Base-by-base conservation (phyloP, 78 protist species). In the Dictyostelium firmibasis region DNA sequence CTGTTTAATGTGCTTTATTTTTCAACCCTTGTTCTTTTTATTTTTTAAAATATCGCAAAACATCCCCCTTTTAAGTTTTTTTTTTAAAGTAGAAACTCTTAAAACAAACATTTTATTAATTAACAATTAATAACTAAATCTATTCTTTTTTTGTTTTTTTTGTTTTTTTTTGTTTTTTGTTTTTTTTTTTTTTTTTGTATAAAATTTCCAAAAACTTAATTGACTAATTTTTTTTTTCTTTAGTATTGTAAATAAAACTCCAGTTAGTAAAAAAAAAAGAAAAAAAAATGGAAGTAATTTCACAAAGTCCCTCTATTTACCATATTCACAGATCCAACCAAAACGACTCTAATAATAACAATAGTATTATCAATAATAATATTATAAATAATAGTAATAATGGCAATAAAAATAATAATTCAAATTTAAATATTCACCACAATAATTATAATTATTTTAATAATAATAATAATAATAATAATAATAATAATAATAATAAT, bases 261-360 rank as follows among this genome's bases (percentile, higher is more conserved):
- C 31, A 67, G 38, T 67, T 27, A 4, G 11, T 27, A 27, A 25
- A 25, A 3, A 25, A 67, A 67, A 27, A 67, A 5, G n/a, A 62
- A 62, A 3, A 69, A n/a, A 70, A 70, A 70, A 72, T 72, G 79
- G 79, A 72, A 72, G 79, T 72, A 16, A 27, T 72, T 72, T 72
- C 79, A 18, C 79, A 72, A 72, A 67, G 27, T 27, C 38, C 75
- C 9, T 25, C 74, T 25, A 67, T 67, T 33, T 33, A 72, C 38
- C 79, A 27, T 33, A 72, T 72, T 33, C 35, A 33, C 79, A 72
- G 14, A 72, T 29, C 20, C 36, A 72, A 72, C 44, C 44, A 31
- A 72, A 27, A 67, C 67, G 67, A 57, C n/a, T 27, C 35, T 10
- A 33, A 27, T 27, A 67, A 67, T 29, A 29, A n/a, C 9, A 67